Evolutionary conservation across 225 moss, liverwort and hornwort species (phyloP).

Genomic region (Marchantia polymorpha): DNA sequence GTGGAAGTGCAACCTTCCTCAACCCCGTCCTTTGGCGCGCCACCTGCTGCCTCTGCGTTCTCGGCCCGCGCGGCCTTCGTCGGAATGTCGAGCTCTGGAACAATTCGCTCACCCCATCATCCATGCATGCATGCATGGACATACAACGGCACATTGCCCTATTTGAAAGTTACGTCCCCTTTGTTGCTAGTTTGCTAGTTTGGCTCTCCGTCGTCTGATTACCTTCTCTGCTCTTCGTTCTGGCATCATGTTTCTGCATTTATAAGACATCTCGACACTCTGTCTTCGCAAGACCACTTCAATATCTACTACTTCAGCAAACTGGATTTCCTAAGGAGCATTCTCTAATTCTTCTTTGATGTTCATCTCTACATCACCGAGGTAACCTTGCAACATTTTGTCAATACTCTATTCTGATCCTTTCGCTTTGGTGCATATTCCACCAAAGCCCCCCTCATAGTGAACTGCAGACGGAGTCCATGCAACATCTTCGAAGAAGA

Average conservation of each 20-base stretch:
- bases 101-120: neutral
- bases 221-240: neutral
- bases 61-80: neutral
- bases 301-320: too few species aligned
- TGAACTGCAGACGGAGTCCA: too few species aligned
- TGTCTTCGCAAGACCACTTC: neutral
- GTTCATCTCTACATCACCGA: too few species aligned
- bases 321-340: too few species aligned
- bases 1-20: neutral
- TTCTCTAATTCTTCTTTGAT: too few species aligned
- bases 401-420: too few species aligned
- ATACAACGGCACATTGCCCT: neutral
- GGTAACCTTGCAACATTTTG: too few species aligned
- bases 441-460: too few species aligned
- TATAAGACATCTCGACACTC: neutral
- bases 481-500: too few species aligned
- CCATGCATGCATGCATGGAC: neutral
- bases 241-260: neutral
- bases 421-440: too few species aligned
- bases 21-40: neutral
- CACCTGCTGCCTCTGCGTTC: neutral
- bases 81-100: neutral
- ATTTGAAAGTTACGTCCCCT: neutral
- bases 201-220: neutral
- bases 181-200: neutral